Evolutionary conservation across 1,284 basidiomycete genomes (phyloP).

Genomic region (Mycena sp.): DNA sequence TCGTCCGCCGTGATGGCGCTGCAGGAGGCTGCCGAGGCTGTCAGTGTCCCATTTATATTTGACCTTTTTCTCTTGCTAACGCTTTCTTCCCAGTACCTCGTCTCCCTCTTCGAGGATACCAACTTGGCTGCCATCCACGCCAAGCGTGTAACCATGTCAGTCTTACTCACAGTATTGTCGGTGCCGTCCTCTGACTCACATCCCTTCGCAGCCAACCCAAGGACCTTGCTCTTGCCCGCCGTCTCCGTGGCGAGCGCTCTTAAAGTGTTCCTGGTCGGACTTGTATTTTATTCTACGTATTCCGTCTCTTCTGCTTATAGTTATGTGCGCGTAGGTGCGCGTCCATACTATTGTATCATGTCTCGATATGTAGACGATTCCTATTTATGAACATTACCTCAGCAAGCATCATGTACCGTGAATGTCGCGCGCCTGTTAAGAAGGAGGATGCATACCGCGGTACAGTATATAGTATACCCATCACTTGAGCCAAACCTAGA

Average conservation of each 20-base stretch:
- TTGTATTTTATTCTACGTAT: no score
- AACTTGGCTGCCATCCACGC: constrained; percentile 34
- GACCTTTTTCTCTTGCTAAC: neutral
- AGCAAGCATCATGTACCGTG: no score
- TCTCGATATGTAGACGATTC: no score
- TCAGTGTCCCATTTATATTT: neutral
- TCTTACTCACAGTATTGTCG: neutral
- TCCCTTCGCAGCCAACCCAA: constrained; percentile 55
- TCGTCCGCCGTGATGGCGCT: constrained; percentile 88
- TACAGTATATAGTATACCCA: no score
- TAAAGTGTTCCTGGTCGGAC: constrained; percentile 46
- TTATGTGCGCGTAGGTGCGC: no score
- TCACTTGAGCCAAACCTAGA: no score
- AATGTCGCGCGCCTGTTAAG: no score
- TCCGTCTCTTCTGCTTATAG: no score
- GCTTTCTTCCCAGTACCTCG: constrained; percentile 75
- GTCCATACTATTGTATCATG: no score
- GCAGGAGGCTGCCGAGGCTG: constrained; percentile 81
- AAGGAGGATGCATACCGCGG: no score
- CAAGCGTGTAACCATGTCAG: constrained; percentile 33
- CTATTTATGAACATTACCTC: no score
- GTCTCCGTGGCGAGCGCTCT: constrained; percentile 76
- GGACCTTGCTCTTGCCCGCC: constrained; percentile 77
- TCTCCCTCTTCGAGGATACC: constrained; percentile 44
- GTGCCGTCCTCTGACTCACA: neutral